Base-by-base conservation (phyloP, 2,329 filamentous ascomycete species). In the Conoideocrella luteorostrata region DNA sequence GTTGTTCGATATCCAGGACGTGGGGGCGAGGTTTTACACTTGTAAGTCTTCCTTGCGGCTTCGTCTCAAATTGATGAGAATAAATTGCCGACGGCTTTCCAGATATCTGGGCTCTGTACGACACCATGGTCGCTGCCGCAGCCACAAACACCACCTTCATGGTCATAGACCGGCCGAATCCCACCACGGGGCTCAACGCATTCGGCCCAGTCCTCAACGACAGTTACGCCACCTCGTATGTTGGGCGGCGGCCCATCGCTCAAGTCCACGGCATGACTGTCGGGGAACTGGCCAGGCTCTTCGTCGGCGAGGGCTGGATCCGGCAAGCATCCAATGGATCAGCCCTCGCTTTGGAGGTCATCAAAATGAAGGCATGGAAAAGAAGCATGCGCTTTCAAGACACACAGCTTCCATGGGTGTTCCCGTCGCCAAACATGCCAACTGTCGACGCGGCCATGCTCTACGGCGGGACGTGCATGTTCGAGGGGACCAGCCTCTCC, bases 71-170 rank as follows among this genome's bases (percentile, higher is more conserved):
- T 5, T 35, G 7, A 9, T 35, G 7, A 32, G 12, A 32, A 12
- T 50, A n/a, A n/a, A n/a, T n/a, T n/a, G n/a, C n/a, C n/a, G n/a
- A n/a, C n/a, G n/a, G n/a, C n/a, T n/a, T n/a, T n/a, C n/a, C n/a
- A 47, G 47, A 50, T 37, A 26, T 47, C n/a, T 50, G 47, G 47
- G 47, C 45, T n/a, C 33, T 47, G 23, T 50, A 47, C 28, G 45
- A 47, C 30, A 40, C 38, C 5, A 50, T 47, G 47, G 43, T 47
- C 5, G 47, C 45, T 4, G 45, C 45, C 7, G 38, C 45, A 4
- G 23, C 33, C 3, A 40, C 30, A 15, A 43, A 45, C 24, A 34
- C 36, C 20, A 34, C 28, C 15, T 45, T 45, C 28, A 28, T 47
- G 15, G 45, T 45, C 12, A 24, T 50, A 4, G 45, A 50, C 36